Base-by-base conservation (phyloP, 1,284 basidiomycete genomes). In the Ceratobasidium sp. region DNA sequence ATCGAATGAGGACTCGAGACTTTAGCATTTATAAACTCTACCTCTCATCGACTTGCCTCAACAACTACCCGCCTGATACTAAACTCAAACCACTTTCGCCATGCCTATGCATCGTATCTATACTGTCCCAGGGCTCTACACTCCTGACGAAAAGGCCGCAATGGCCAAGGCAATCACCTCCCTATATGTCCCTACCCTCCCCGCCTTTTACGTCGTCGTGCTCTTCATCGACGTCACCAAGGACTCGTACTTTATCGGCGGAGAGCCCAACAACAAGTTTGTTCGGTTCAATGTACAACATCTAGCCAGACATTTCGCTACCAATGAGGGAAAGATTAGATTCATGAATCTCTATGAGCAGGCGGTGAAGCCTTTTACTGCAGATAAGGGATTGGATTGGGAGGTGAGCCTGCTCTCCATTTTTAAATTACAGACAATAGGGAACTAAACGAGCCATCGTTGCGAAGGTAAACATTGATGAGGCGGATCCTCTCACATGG, bases 61-160 rank as follows among this genome's bases (percentile, higher is more conserved):
- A 41, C 38, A 41, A 41, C 38, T 3, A 41, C n/a, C 18, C 16
- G 18, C 6, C 3, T 20, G 0, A 7, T 16, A 20, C 18, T 1
- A 20, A 52, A n/a, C n/a, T n/a, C n/a, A 52, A 52, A 18, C 18
- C 16, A 18, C 1, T 20, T 64, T 14, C 62, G 27, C n/a, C 50
- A 75, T 75, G 73, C 73, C 73, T 66, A 35, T 75, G 20, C 73
- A 75, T 12, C 27, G 73, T 18, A 75, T 75, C 38, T 75, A 75
- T 23, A 75, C 62, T 3, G 20, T 50, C n/a, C 30, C 73, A 8
- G 73, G 73, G 4, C 60, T 55, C 48, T 75, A 75, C 35, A 54
- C 50, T 8, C n/a, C 62, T 33, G 62, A 23, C 0, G 73, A 75
- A 55, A 75, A 75, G 23, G 27, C 20, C 0, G 50, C 33, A 7